Conservation (phyloP, 192 early-diverging fungal genomes). For the Coemansia sp. region DNA sequence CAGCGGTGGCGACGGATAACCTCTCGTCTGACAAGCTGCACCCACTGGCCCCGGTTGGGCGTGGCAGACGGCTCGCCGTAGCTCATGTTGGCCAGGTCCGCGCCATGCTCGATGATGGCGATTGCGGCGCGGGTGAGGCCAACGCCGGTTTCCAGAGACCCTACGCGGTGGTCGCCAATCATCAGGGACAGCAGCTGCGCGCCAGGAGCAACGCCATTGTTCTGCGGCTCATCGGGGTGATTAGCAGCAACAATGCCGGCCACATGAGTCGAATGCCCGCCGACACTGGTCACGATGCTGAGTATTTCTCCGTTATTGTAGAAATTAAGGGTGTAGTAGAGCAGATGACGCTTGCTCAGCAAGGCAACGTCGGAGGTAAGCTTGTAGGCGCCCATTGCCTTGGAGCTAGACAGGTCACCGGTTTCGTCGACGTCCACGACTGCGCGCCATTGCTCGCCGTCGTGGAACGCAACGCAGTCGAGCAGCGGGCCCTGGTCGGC, state of each 20-base stretch:
- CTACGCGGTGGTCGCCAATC: constrained; percentile 81
- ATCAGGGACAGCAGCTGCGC: constrained; percentile 91
- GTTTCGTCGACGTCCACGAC: constrained; percentile 71
- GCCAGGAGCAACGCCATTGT: constrained; percentile 93
- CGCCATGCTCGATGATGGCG: constrained; percentile 64
- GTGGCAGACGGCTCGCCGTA: constrained; percentile 79
- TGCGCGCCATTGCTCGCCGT: constrained; percentile 85
- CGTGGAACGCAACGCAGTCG: constrained; percentile 84
- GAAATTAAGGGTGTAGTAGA: constrained; percentile 91
- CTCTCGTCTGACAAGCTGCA: constrained; percentile 74
- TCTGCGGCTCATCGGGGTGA: constrained; percentile 76
- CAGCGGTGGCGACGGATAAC: constrained; percentile 78
- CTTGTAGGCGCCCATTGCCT: constrained; percentile 70
- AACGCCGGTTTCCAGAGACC: constrained; percentile 79
- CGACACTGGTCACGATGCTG: constrained; percentile 78
- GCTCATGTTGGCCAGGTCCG: constrained; percentile 80
- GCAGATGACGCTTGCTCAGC: constrained; percentile 73
- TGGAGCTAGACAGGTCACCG: constrained; percentile 68
- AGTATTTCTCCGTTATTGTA: constrained; percentile 78
- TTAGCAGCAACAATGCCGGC: constrained; percentile 89
- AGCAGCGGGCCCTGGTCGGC: constrained; percentile 74
- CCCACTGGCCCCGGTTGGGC: constrained; percentile 76
- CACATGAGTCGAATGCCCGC: constrained; percentile 93
- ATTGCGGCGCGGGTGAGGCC: constrained; percentile 78
- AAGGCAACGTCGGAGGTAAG: constrained; percentile 67